A percentile compares a stretch with the other conserved stretches of the same genome.
These are phyloP conservation scores for Ascocoryne sarcoides DNA, from an alignment of 2,329 filamentous ascomycete genomes.

Conservation along the genomic window DNA sequence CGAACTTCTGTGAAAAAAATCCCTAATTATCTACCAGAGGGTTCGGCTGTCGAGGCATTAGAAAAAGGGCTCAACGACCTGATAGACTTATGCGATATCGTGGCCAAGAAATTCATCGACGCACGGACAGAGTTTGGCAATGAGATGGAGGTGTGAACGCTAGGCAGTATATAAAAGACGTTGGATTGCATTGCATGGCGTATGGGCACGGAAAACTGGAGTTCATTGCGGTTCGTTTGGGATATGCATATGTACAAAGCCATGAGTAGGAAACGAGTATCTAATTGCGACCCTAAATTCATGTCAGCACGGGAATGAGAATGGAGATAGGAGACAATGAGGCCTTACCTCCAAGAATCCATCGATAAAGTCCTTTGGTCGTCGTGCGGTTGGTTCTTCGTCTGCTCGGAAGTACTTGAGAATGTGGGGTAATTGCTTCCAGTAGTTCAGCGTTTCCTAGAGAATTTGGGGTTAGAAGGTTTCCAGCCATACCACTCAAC, in stretches of 20 bases:
- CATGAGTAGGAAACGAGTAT: conserved; percentile 13
- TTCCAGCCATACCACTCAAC: background rate
- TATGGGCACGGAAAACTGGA: conserved; percentile 17
- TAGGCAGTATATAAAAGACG: background rate
- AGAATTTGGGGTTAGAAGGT: background rate
- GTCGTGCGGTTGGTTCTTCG: conserved; percentile 62
- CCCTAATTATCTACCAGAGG: conserved; percentile 44
- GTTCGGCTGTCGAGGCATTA: conserved; percentile 73
- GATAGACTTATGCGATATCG: conserved; percentile 85
- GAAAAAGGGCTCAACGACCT: conserved; percentile 86
- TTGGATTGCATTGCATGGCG: conserved; percentile 24
- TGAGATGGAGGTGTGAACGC: conserved; percentile 11
- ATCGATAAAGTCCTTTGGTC: conserved; percentile 86
- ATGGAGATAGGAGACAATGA: conserved; percentile 1
- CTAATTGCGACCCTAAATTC: conserved; percentile 26
- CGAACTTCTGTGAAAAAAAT: background rate
- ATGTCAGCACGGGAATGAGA: background rate
- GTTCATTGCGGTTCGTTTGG: conserved; percentile 21
- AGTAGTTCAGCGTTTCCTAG: conserved; percentile 97
- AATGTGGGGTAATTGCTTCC: conserved; percentile 93
- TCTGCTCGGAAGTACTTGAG: conserved; percentile 95
- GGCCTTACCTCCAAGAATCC: conserved; percentile 74
- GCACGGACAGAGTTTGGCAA: conserved; percentile 50
- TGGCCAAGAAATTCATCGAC: conserved; percentile 77
- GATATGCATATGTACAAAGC: conserved; percentile 31